Percentiles rank a stretch among this genome's conserved stretches.
Evolutionary conservation across 2,329 filamentous ascomycete species (phyloP).

Genomic region (Penicillium sp.): DNA sequence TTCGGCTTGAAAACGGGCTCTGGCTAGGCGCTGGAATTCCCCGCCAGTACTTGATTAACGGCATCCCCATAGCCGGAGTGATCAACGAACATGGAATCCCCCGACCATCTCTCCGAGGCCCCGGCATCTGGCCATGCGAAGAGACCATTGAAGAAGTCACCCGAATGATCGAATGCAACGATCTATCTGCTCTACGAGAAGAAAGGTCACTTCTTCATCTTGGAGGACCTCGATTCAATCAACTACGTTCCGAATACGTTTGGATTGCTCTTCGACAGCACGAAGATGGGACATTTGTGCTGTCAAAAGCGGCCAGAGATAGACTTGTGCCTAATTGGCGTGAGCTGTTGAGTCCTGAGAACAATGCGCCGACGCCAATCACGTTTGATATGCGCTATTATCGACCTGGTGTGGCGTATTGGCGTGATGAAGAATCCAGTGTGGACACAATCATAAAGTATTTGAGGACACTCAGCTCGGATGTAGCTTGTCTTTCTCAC

Average conservation of each 20-base stretch:
- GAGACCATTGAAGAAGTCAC: neutral
- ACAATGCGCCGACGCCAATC: neutral
- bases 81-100: neutral
- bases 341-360: neutral
- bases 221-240: neutral
- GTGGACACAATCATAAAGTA: too few relatives aligned
- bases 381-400: neutral
- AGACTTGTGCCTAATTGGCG: neutral
- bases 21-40: neutral
- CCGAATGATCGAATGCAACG: neutral
- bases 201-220: neutral
- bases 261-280: neutral
- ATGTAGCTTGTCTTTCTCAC: too few relatives aligned
- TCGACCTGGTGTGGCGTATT: neutral
- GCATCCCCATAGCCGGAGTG: neutral
- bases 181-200: neutral
- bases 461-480: too few relatives aligned
- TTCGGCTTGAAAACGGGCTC: neutral
- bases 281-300: neutral
- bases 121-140: neutral
- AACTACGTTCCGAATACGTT: neutral
- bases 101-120: neutral
- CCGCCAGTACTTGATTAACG: neutral
- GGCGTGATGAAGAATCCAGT: too few relatives aligned
- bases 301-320: neutral